Conservation (phyloP, 768 basidiomycete genomes). For the Tylopilus intermedius region DNA sequence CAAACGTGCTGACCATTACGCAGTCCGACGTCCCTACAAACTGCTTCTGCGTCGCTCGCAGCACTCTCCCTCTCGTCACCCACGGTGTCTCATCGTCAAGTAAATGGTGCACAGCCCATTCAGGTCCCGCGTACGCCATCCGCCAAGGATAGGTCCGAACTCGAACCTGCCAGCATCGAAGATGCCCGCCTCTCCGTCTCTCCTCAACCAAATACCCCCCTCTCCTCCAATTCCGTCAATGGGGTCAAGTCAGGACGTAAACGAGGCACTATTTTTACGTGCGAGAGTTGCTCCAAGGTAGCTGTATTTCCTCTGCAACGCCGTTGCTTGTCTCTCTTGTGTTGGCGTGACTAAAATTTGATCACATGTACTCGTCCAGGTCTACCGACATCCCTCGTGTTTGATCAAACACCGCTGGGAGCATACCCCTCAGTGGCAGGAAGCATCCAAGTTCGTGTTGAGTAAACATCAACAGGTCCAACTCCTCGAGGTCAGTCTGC, state of each 20-base stretch:
- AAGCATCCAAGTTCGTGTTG: slow-evolving; percentile 83
- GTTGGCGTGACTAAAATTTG: slow-evolving; percentile 4
- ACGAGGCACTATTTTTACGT: slow-evolving; percentile 81
- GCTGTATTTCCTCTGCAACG: slow-evolving; percentile 2
- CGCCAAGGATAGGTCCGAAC: slow-evolving; percentile 4
- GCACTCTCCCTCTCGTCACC: slow-evolving; percentile 39
- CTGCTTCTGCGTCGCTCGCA: slow-evolving; percentile 37
- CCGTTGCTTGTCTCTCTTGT: slow-evolving; percentile 1
- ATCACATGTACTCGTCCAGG: slow-evolving; percentile 36
- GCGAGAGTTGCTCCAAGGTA: slow-evolving; percentile 94
- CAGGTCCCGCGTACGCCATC: neutral
- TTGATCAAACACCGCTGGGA: slow-evolving; percentile 98
- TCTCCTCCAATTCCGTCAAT: slow-evolving; percentile 12
- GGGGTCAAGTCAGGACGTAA: slow-evolving; percentile 54
- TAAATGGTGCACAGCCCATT: slow-evolving; percentile 12
- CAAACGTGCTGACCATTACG: slow-evolving; percentile 2
- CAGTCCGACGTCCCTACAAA: slow-evolving; percentile 36
- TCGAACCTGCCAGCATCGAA: slow-evolving; percentile 13
- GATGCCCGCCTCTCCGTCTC: slow-evolving; percentile 13
- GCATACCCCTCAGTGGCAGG: slow-evolving; percentile 93
- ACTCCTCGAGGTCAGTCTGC: slow-evolving; percentile 67
- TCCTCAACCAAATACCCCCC: slow-evolving; percentile 7
- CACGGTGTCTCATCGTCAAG: slow-evolving; percentile 26
- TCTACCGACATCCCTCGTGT: slow-evolving; percentile 90
- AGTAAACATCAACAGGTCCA: slow-evolving; percentile 98